These are phyloP conservation scores for Blastomyces silverae DNA, from an alignment of 2,329 filamentous ascomycete genomes.

Conservation along the genomic window DNA sequence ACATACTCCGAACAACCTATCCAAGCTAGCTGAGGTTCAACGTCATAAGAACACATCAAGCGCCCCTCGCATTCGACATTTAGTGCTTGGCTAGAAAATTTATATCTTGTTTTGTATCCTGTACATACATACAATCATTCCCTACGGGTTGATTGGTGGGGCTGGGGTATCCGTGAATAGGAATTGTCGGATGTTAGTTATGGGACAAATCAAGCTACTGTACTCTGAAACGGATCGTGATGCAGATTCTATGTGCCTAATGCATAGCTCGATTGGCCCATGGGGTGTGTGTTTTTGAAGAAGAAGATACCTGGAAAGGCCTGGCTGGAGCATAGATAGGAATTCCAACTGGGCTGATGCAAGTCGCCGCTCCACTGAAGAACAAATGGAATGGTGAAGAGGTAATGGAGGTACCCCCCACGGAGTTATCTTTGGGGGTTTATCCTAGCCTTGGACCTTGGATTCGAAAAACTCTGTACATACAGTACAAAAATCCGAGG, in stretches of 20 bases:
- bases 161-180: neutral
- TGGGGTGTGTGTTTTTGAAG: neutral
- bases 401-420: neutral
- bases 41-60: constrained; percentile 1
- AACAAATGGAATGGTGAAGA: neutral
- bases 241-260: neutral
- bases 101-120: too few relatives aligned
- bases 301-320: neutral
- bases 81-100: neutral
- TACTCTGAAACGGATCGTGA: neutral
- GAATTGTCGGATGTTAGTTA: neutral
- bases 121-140: neutral
- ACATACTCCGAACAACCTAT: too few relatives aligned
- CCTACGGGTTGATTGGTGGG: neutral
- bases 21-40: neutral
- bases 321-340: neutral
- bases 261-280: neutral
- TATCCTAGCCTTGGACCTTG: too few relatives aligned
- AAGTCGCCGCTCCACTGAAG: neutral
- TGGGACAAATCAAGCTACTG: neutral
- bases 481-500: too few relatives aligned
- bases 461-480: too few relatives aligned
- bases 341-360: neutral
- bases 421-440: neutral
- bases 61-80: neutral